Percentiles rank a stretch among this genome's conserved stretches.
phyloP scores from a whole-genome alignment of 345 rosid species.

The Excoecaria cochinchinensis region DNA sequence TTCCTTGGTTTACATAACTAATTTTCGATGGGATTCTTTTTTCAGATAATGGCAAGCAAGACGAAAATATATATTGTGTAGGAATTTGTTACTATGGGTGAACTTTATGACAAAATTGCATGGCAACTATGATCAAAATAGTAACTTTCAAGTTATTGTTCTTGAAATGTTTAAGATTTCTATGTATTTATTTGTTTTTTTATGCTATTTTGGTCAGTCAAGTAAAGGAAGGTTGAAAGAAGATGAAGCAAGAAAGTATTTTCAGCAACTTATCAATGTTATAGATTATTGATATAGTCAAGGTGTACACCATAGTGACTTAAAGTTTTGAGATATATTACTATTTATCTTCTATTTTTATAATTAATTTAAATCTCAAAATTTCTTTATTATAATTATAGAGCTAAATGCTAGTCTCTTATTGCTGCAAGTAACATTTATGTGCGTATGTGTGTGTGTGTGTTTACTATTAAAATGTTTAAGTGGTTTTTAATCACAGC shows the following conservation, averaged over 20 bases:
- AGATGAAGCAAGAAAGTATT: conserved; percentile 80
- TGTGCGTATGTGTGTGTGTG: conserved; percentile 1
- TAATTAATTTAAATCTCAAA: too few relatives aligned
- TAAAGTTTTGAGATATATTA: too few relatives aligned
- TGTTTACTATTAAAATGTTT: background rate
- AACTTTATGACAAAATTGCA: conserved; percentile 37
- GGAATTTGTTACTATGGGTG: conserved; percentile 33
- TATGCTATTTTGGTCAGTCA: too few relatives aligned
- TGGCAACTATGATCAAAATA: too few relatives aligned
- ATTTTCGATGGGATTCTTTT: too few relatives aligned
- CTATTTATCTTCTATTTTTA: too few relatives aligned
- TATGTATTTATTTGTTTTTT: too few relatives aligned
- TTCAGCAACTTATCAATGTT: conserved; percentile 93
- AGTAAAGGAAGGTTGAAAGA: conserved; percentile 91
- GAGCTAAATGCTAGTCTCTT: conserved; percentile 26
- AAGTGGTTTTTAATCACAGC: conserved; percentile 54
- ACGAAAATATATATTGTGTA: conserved; percentile 33
- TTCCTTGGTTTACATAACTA: too few relatives aligned
- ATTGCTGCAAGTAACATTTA: background rate
- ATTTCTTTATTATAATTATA: too few relatives aligned
- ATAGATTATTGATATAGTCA: conserved; percentile 97
- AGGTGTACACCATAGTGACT: conserved; percentile 96
- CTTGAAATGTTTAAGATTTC: background rate
- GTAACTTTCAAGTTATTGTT: conserved; percentile 14
- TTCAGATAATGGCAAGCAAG: conserved; percentile 35